phyloP scores from a whole-genome alignment of 2,329 filamentous ascomycete species.

The Hirsutella minnesotensis region DNA sequence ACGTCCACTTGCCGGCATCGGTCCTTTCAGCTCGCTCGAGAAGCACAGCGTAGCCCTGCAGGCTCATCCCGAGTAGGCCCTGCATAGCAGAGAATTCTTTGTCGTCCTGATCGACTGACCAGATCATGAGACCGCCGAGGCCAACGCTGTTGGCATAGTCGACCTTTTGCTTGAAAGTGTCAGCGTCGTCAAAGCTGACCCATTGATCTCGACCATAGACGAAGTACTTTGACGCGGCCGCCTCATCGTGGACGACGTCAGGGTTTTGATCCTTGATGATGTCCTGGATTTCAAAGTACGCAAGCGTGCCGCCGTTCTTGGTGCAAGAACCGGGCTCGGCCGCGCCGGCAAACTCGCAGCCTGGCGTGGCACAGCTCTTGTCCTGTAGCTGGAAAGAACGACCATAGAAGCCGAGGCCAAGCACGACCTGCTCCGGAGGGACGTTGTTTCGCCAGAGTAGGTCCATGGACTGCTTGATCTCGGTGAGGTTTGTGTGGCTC shows the following conservation, averaged over 20 bases:
- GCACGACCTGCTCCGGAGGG: slow-evolving; percentile 23
- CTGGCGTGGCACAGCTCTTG: slow-evolving; percentile 7
- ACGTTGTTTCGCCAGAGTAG: slow-evolving; percentile 34
- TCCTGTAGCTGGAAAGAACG: slow-evolving; percentile 9
- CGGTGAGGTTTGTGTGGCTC: slow-evolving; percentile 33
- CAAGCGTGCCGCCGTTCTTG: not conserved
- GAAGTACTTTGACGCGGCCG: not conserved
- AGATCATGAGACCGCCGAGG: not conserved
- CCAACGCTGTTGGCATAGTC: not conserved
- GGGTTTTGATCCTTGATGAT: not conserved
- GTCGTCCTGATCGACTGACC: not conserved
- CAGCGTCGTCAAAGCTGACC: not conserved
- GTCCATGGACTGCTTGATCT: slow-evolving; percentile 27
- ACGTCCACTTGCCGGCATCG: too few relatives aligned
- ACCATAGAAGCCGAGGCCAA: slow-evolving; percentile 33
- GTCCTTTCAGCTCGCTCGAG: too few relatives aligned
- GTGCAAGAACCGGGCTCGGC: not conserved
- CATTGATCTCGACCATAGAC: not conserved
- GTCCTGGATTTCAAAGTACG: not conserved
- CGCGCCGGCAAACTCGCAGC: slow-evolving; percentile 6
- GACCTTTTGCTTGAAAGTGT: not conserved
- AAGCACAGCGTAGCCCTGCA: too few relatives aligned
- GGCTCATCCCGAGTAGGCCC: too few relatives aligned
- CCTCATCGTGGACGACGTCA: not conserved
- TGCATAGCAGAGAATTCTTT: not conserved